phyloP scores from a whole-genome alignment of 768 basidiomycete species.

The Crassisporium funariophilum region DNA sequence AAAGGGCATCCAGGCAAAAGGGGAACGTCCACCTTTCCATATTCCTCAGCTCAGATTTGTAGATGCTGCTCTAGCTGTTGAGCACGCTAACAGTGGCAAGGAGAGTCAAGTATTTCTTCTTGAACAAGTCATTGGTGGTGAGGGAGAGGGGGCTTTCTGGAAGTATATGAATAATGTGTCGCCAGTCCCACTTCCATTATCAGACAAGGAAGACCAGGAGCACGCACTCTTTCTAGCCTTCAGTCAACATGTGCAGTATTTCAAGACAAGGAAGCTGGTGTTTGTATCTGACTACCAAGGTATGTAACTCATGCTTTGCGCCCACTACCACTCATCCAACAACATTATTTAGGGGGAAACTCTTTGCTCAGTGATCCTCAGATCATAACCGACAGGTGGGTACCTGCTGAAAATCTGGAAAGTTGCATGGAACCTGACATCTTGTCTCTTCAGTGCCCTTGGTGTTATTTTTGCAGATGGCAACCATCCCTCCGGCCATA shows the following conservation, averaged over 20 bases:
- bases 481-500: background rate
- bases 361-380: background rate
- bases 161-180: conserved; percentile 29
- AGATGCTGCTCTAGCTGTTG: background rate
- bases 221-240: conserved; percentile 24
- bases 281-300: conserved; percentile 32
- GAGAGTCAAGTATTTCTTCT: conserved; percentile 7
- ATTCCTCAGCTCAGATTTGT: background rate
- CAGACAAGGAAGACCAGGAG: background rate
- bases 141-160: conserved; percentile 13
- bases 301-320: conserved; percentile 4
- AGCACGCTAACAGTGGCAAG: background rate
- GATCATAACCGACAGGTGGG: background rate
- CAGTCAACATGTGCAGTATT: conserved; percentile 26
- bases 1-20: background rate
- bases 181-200: conserved; percentile 2
- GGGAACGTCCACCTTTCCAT: conserved; percentile 2
- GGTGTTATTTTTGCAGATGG: background rate
- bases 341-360: background rate
- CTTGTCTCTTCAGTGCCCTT: background rate
- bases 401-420: background rate
- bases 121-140: conserved; percentile 13
- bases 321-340: background rate
- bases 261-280: conserved; percentile 16
- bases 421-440: background rate